Base-by-base conservation (phyloP, 2,329 filamentous ascomycete species). In the Sarocladiaceae sp. region DNA sequence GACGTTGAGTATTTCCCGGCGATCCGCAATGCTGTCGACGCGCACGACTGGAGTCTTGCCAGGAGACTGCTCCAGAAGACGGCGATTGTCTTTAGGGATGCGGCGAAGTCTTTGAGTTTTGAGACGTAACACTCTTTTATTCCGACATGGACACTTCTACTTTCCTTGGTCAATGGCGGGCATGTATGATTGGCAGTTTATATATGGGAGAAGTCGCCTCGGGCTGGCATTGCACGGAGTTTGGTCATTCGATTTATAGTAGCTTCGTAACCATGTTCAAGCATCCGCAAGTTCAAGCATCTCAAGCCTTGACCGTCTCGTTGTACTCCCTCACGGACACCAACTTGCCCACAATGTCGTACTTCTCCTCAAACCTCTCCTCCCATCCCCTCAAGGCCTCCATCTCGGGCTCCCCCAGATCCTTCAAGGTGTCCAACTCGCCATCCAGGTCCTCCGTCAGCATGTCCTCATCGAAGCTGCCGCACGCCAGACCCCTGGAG, bases 401-500 rank as follows among this genome's bases (percentile, higher is more conserved):
- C 66, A 85, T 68, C 72, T 95, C 83, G 47, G 91, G 88, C 1
- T 61, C 63, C 5, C 79, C 80, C 48, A 97, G 65, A 46, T 83
- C 87, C 43, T 79, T 73, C 33, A 95, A 71, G 44, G 74, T 79
- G 61, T 95, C 89, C 50, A 96, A 69, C 34, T 88, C 88, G 0
- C 80, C 91, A 46, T 93, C 80, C 45, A 97, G 68, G 63, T 96
- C 85, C 71, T 91, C 81, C 15, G 93, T 97, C 67, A 97, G 69
- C 89, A 97, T 95, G 6, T 90, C 85, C 71, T 87, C 80, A 61
- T 96, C 93, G 63, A 98, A 97, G 68, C 88, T 95, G 47, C 90
- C 88, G 63, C 80, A 87, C 1, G 93, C 91, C 48, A 98, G 69
- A 1, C 93, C 93, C 43, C 91, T 77, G 51, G 80, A 88, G 16